A percentile compares a stretch with the other conserved stretches of the same genome.
These are phyloP conservation scores for Backusella tuberculispora DNA, from an alignment of 192 early-diverging fungal genomes.

Conservation along the genomic window DNA sequence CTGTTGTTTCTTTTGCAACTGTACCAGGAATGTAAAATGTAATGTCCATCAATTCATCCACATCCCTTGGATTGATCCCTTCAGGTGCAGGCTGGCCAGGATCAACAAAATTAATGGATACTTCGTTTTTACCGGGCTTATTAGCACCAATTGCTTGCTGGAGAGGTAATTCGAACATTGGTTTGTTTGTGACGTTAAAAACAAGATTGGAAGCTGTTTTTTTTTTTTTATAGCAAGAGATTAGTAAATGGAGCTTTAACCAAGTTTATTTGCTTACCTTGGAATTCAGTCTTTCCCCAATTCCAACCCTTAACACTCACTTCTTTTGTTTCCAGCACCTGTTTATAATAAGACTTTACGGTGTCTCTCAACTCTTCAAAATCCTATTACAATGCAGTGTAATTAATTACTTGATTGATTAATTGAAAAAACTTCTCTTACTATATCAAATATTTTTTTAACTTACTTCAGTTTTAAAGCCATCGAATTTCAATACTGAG, in stretches of 20 bases:
- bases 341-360: constrained; percentile 71
- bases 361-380: constrained; percentile 80
- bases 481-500: constrained; percentile 84
- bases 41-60: constrained; percentile 54
- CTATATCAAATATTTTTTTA: neutral
- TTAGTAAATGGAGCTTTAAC: neutral
- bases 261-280: constrained; percentile 49
- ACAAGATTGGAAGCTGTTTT: constrained; percentile 61
- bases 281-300: constrained; percentile 92
- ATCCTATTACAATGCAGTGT: constrained; percentile 55
- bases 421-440: constrained; percentile 3
- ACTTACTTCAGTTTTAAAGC: constrained; percentile 76
- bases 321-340: constrained; percentile 81
- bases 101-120: constrained; percentile 85
- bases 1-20: constrained; percentile 48
- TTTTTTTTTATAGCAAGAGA: neutral
- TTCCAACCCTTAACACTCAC: constrained; percentile 93
- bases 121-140: constrained; percentile 87
- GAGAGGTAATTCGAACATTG: constrained; percentile 92
- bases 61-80: constrained; percentile 56
- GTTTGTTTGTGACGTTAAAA: constrained; percentile 83
- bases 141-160: constrained; percentile 86
- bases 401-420: neutral
- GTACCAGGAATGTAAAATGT: constrained; percentile 23
- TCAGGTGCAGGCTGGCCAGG: constrained; percentile 57